Evolutionary conservation across 768 basidiomycete genomes (phyloP).

Genomic region (Rhizopogon salebrosus): DNA sequence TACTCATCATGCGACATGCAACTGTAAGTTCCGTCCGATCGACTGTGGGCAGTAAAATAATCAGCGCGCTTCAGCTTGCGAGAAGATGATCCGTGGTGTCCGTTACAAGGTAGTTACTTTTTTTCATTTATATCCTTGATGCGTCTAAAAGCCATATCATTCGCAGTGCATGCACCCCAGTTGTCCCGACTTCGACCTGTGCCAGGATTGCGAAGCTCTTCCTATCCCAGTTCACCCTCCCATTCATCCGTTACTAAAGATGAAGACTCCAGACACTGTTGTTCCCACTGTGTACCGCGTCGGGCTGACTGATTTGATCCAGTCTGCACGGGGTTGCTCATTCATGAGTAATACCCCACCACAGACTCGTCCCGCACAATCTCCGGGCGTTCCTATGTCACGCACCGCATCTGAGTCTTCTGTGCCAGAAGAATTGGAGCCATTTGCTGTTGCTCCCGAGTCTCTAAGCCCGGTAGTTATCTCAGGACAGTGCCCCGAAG

Average conservation of each 20-base stretch:
- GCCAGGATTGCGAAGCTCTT: conserved; percentile 70
- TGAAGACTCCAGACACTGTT: conserved; percentile 47
- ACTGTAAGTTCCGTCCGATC: conserved; percentile 29
- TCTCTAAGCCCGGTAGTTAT: not conserved
- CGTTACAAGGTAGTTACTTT: conserved; percentile 60
- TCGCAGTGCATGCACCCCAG: conserved; percentile 72
- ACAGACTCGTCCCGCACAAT: not conserved
- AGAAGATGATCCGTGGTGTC: conserved; percentile 47
- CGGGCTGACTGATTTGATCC: conserved; percentile 10
- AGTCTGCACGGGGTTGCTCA: not conserved
- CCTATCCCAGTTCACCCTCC: conserved; percentile 73
- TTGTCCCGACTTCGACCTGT: conserved; percentile 82
- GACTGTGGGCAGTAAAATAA: no score
- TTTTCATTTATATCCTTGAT: not conserved
- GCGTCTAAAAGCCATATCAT: not conserved
- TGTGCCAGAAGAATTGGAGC: not conserved
- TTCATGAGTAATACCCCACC: not conserved
- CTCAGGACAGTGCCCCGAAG: not conserved
- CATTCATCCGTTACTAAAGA: conserved; percentile 71
- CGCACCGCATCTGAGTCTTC: not conserved
- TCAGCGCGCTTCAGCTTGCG: conserved; percentile 33
- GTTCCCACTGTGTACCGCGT: conserved; percentile 39
- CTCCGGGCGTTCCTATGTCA: not conserved
- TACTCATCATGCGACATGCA: conserved; percentile 56
- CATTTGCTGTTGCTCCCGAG: not conserved